Base-by-base conservation (phyloP, 2,329 filamentous ascomycete genomes). In the Exophiala calicioides region DNA sequence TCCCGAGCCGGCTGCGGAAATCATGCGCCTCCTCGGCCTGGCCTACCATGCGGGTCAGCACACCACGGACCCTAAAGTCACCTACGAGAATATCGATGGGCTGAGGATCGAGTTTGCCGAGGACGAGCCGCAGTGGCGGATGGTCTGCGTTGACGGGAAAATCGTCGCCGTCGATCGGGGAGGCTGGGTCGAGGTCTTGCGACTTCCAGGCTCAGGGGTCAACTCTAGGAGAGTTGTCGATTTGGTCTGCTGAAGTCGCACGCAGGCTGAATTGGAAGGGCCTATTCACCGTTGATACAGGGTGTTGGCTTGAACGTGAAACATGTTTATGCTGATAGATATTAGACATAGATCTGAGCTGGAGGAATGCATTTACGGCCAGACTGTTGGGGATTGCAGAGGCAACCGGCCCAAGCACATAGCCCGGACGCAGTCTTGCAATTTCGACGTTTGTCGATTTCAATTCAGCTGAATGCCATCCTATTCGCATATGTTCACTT, bases 131-230 rank as follows among this genome's bases (percentile, higher is more conserved):
- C 73, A 82, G 41, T 96, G 90, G 90, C 76, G 91, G 51, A 81
- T 90, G 61, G 79, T 95, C 10, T 97, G 91, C 64, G 75, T 97
- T n/a, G 91, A 97, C 66, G 91, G 91, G 3, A 89, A 85, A 42
- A 94, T 95, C 59, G 80, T 96, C 3, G 77, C 80, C 48, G 70
- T 95, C 1, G 84, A 86, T 15, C 65, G 74, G 40, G 82, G 78
- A 2, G 90, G 90, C 0, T 84, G 80, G 75, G 79, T 95, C 66
- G 78, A 81, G 49, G 77, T 95, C 0, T 67, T 65, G 52, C 49
- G 44, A 34, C 44, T 58, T 18, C 50, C 56, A 6, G 47, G 35
- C 7, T 44, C 34, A 18, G 51, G 57, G 12, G 78, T 70, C 60
- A 73, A 78, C 18, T 62, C 65, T 6, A 58, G 60, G 23, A 59